Conservation (phyloP, 2,329 filamentous ascomycete species). For the Lasiodiplodia sp. region DNA sequence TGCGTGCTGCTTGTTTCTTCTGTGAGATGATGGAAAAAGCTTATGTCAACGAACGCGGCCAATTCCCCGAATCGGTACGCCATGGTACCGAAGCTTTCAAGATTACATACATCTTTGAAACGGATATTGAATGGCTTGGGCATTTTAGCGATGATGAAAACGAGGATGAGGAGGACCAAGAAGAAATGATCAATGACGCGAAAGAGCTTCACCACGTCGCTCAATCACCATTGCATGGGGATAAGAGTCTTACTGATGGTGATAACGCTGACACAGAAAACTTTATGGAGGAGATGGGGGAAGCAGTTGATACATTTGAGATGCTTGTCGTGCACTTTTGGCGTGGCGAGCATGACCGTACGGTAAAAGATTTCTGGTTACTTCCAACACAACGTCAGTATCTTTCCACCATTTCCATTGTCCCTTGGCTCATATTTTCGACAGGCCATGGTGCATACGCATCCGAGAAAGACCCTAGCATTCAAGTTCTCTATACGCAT, state of each 20-base stretch:
- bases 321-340: background rate
- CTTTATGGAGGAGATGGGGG: background rate
- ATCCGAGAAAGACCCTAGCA: background rate
- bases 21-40: background rate
- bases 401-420: background rate
- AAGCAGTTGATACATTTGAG: background rate
- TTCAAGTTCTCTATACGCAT: background rate
- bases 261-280: background rate
- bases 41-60: background rate
- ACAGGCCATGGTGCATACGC: background rate
- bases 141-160: background rate
- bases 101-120: background rate
- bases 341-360: background rate
- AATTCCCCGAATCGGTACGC: background rate
- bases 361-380: background rate
- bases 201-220: background rate
- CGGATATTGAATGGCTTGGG: background rate
- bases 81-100: background rate
- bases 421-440: background rate
- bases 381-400: background rate
- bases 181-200: background rate
- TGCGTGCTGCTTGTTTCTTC: background rate
- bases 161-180: background rate
- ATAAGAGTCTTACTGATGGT: no score
- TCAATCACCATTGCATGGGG: no score